phyloP scores from a whole-genome alignment of 73 alveolate species.

The Paramecium octaurelia region DNA sequence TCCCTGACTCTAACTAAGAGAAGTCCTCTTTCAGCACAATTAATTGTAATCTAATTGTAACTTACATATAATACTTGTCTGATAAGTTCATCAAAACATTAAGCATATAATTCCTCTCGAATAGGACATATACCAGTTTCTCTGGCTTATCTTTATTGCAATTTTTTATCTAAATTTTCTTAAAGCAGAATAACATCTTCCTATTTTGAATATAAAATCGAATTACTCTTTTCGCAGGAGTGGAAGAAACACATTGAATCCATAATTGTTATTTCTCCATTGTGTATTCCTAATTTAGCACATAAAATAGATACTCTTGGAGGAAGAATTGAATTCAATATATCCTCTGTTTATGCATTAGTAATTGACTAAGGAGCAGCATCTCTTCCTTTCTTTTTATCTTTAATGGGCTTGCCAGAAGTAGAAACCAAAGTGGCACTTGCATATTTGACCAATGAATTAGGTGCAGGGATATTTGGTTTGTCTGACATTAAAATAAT shows the following conservation, averaged over 20 bases:
- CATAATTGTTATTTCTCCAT: conserved; percentile 61
- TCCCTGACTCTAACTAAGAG: conserved; percentile 96
- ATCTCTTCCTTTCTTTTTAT: conserved; percentile 50
- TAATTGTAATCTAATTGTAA: conserved; percentile 87
- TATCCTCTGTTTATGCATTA: conserved; percentile 63
- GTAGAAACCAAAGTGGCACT: conserved; percentile 62
- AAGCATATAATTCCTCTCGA: conserved; percentile 98
- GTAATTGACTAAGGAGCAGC: conserved; percentile 62
- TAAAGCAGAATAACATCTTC: conserved; percentile 97
- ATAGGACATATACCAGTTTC: conserved; percentile 99
- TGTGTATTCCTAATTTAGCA: conserved; percentile 38
- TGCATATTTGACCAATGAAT: conserved; percentile 61
- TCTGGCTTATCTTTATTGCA: conserved; percentile 97
- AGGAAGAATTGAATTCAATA: conserved; percentile 59
- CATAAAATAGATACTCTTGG: conserved; percentile 46
- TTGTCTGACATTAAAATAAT: conserved; percentile 31
- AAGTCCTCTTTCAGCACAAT: conserved; percentile 99
- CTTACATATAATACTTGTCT: conserved; percentile 52
- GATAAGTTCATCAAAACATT: conserved; percentile 99
- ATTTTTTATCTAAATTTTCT: conserved; percentile 95
- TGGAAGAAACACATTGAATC: conserved; percentile 60
- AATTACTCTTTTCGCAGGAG: conserved; percentile 58
- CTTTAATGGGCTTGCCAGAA: conserved; percentile 54
- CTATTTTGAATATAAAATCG: neutral
- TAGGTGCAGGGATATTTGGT: conserved; percentile 60